Evolutionary conservation across 192 early-diverging fungal genomes (phyloP).

Genomic region (Geosiphon pyriformis): DNA sequence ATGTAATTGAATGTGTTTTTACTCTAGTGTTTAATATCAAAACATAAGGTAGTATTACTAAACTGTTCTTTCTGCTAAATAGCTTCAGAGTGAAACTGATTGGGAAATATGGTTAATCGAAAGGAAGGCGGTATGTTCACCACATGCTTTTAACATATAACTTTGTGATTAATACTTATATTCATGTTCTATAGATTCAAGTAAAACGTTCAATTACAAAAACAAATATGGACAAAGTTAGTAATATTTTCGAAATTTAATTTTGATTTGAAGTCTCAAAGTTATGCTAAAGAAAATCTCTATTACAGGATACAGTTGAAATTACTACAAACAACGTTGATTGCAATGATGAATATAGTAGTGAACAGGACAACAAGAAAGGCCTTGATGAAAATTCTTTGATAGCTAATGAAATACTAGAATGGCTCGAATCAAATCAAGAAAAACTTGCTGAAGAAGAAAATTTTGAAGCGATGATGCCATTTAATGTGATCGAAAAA

Average conservation of each 20-base stretch:
- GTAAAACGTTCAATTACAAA: constrained; percentile 9
- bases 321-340: neutral
- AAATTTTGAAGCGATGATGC: neutral
- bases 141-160: neutral
- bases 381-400: too few species aligned
- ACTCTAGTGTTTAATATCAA: neutral
- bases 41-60: neutral
- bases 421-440: too few species aligned
- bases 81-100: constrained; percentile 19
- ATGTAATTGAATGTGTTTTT: constrained; percentile 21
- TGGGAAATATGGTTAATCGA: constrained; percentile 22
- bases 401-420: too few species aligned
- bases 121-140: constrained; percentile 19
- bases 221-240: neutral
- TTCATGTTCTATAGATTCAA: neutral
- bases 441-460: too few species aligned
- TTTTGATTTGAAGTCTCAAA: neutral
- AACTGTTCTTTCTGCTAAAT: constrained; percentile 12
- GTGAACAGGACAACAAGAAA: too few species aligned
- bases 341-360: too few species aligned
- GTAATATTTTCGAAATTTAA: constrained; percentile 7
- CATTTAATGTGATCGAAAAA: neutral
- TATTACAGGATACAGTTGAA: constrained; percentile 2
- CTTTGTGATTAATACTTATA: neutral
- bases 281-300: constrained; percentile 6